These are phyloP conservation scores for Rhizopogon roseolus DNA, from an alignment of 768 basidiomycete genomes.

Conservation along the genomic window DNA sequence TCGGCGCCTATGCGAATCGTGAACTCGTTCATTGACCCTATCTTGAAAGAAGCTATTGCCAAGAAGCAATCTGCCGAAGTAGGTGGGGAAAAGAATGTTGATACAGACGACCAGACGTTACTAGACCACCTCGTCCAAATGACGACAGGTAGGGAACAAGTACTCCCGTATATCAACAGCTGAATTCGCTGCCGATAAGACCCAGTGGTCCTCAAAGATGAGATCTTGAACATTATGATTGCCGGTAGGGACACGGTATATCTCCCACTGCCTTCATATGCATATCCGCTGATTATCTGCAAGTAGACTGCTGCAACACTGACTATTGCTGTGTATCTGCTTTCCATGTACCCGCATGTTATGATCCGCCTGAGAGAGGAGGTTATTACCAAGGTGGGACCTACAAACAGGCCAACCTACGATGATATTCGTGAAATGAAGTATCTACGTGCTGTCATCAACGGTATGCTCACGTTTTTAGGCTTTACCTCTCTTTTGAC, in stretches of 20 bases:
- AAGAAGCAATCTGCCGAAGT: slow-evolving; percentile 26
- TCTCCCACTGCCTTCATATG: not conserved
- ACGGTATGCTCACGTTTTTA: slow-evolving; percentile 34
- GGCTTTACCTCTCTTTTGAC: not conserved
- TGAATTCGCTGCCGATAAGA: slow-evolving; percentile 11
- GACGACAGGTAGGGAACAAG: slow-evolving; percentile 32
- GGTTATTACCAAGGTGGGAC: slow-evolving; percentile 48
- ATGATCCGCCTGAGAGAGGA: slow-evolving; percentile 47
- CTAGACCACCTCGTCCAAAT: slow-evolving; percentile 52
- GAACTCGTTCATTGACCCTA: slow-evolving; percentile 47
- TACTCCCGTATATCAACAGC: slow-evolving; percentile 27
- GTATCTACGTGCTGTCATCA: slow-evolving; percentile 59
- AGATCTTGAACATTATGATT: slow-evolving; percentile 31
- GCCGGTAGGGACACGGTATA: slow-evolving; percentile 17
- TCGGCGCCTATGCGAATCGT: slow-evolving; percentile 47
- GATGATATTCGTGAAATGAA: slow-evolving; percentile 59
- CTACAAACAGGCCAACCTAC: slow-evolving; percentile 41
- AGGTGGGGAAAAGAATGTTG: slow-evolving; percentile 15
- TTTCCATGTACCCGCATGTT: slow-evolving; percentile 47
- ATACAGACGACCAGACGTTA: slow-evolving; percentile 40
- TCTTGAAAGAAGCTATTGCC: slow-evolving; percentile 37
- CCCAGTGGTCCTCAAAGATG: slow-evolving; percentile 23
- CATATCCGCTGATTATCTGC: slow-evolving; percentile 27
- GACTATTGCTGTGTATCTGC: slow-evolving; percentile 35
- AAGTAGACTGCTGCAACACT: slow-evolving; percentile 33